phyloP scores from a whole-genome alignment of 2,329 filamentous ascomycete species.

The Xylaria sp. region DNA sequence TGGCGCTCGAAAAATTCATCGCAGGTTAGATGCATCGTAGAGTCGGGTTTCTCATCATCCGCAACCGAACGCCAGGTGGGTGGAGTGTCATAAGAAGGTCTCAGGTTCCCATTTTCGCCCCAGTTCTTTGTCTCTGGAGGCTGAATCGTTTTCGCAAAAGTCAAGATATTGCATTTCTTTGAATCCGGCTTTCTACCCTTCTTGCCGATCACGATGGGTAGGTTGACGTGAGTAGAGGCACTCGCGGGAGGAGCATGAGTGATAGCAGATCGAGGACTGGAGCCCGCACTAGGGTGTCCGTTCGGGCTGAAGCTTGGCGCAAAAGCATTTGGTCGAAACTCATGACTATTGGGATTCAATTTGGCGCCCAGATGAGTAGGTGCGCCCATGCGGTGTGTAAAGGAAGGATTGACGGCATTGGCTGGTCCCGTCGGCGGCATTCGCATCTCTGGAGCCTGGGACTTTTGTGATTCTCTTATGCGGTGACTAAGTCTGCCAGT shows the following conservation, averaged over 20 bases:
- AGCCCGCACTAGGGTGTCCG: conserved; percentile 70
- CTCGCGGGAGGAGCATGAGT: conserved; percentile 56
- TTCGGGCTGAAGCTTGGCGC: conserved; percentile 84
- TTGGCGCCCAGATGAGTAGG: conserved; percentile 64
- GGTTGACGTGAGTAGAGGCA: conserved; percentile 44
- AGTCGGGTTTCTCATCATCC: conserved; percentile 75
- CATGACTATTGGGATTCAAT: conserved; percentile 73
- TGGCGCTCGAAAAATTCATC: conserved; percentile 81
- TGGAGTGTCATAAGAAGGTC: conserved; percentile 82
- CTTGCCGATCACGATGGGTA: conserved; percentile 68
- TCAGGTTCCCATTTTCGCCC: conserved; percentile 82
- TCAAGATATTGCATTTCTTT: conserved; percentile 70
- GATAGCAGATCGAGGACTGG: conserved; percentile 74
- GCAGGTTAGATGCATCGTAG: conserved; percentile 74
- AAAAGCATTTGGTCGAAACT: conserved; percentile 87
- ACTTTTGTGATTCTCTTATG: conserved; percentile 65
- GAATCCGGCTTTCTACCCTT: conserved; percentile 78
- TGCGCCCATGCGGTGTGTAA: conserved; percentile 64
- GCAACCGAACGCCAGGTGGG: conserved; percentile 83
- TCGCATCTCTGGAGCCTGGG: conserved; percentile 67
- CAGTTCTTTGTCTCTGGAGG: conserved; percentile 69
- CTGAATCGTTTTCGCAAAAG: conserved; percentile 63
- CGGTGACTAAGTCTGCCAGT: conserved; percentile 59
- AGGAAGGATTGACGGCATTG: conserved; percentile 62
- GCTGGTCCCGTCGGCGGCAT: conserved; percentile 79